Percentiles rank a stretch among this genome's conserved stretches.
These are phyloP conservation scores for Dactylellina drechsleri DNA, from an alignment of 2,329 filamentous ascomycete genomes.

Conservation along the genomic window DNA sequence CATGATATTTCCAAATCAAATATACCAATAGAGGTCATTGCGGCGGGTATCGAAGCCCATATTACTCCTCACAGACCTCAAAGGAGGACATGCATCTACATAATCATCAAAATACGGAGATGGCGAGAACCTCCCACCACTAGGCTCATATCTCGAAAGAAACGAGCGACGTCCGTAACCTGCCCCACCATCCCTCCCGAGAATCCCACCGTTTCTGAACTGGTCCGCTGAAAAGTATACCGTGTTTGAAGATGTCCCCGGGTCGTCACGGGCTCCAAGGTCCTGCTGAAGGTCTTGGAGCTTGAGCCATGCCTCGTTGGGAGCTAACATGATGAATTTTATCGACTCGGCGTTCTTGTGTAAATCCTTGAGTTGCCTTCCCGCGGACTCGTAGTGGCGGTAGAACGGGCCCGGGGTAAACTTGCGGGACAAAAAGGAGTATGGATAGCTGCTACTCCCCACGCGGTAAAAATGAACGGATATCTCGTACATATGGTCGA, in stretches of 20 bases:
- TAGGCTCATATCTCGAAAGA: neutral
- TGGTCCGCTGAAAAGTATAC: constrained; percentile 18
- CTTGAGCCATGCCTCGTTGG: constrained; percentile 20
- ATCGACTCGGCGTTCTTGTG: constrained; percentile 31
- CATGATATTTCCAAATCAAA: neutral
- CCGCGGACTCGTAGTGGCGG: constrained; percentile 3
- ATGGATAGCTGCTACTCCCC: neutral
- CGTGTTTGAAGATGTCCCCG: constrained; percentile 20
- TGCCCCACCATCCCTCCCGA: neutral
- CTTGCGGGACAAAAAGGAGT: constrained; percentile 10
- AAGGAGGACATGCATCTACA: neutral
- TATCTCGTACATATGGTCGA: constrained; percentile 40
- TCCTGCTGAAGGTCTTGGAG: constrained; percentile 23
- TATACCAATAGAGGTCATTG: neutral
- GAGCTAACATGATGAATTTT: constrained; percentile 25
- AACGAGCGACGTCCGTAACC: neutral
- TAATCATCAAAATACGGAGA: constrained; percentile 19
- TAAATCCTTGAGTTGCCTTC: constrained; percentile 32
- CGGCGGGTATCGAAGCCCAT: neutral
- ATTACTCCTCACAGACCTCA: neutral
- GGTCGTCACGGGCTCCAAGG: constrained; percentile 22
- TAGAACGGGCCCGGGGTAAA: constrained; percentile 23
- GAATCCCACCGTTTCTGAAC: neutral
- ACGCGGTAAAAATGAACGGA: constrained; percentile 26
- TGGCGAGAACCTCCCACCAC: constrained; percentile 16